phyloP scores from a whole-genome alignment of 1,284 basidiomycete genomes.

The Trichosporon asahii region DNA sequence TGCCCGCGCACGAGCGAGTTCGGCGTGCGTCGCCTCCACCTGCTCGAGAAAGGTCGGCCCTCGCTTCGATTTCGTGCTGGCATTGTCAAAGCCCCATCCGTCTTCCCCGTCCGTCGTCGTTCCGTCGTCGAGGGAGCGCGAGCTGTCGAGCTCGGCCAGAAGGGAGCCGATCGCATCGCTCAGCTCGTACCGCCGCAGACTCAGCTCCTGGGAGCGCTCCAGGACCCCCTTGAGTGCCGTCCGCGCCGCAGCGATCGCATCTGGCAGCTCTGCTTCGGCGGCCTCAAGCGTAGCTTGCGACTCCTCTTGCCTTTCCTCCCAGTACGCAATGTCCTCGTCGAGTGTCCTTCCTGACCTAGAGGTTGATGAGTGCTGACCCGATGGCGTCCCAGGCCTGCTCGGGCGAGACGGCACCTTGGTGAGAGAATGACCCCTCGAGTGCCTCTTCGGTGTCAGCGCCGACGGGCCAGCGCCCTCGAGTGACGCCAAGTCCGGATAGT shows the following conservation, averaged over 20 bases:
- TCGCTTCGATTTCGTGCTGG: constrained; percentile 7
- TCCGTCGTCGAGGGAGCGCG: constrained; percentile 4
- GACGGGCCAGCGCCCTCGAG: constrained; percentile 18
- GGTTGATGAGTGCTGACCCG: neutral
- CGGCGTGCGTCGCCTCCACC: constrained; percentile 72
- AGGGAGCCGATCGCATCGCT: constrained; percentile 43
- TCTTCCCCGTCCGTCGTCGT: constrained; percentile 4
- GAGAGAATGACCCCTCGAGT: neutral
- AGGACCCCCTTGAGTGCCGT: constrained; percentile 47
- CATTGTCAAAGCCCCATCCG: neutral
- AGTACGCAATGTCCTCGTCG: constrained; percentile 39
- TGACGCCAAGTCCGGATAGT: constrained; percentile 34
- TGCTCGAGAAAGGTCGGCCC: constrained; percentile 50
- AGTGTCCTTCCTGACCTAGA: constrained; percentile 24
- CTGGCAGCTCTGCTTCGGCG: constrained; percentile 33
- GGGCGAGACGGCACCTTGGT: neutral
- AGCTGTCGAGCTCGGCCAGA: constrained; percentile 32
- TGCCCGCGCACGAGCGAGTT: constrained; percentile 68
- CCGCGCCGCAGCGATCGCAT: constrained; percentile 34
- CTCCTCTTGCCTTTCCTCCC: constrained; percentile 30
- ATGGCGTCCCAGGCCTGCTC: constrained; percentile 7
- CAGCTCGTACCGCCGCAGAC: constrained; percentile 65
- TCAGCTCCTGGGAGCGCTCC: constrained; percentile 65
- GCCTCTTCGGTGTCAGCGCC: constrained; percentile 18
- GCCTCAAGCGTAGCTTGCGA: constrained; percentile 29